These are phyloP conservation scores for Talaromyces piceae DNA, from an alignment of 2,329 filamentous ascomycete species.

Conservation along the genomic window DNA sequence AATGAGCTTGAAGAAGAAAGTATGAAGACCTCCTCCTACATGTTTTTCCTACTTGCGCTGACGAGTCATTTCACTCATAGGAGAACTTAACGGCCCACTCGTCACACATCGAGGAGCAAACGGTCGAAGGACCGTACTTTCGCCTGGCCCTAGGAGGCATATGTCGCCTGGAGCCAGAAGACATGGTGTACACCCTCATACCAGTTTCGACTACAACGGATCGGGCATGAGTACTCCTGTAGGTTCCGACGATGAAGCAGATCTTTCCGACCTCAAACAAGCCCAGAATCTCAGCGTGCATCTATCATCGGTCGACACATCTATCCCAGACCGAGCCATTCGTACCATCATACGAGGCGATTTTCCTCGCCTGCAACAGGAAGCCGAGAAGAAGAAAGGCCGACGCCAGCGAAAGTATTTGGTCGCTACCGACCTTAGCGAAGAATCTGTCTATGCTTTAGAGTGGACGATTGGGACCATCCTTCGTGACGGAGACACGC, in stretches of 20 bases:
- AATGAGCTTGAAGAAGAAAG: conserved; percentile 73
- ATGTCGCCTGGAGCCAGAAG: conserved; percentile 21
- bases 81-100: conserved; percentile 8
- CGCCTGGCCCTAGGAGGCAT: conserved; percentile 5
- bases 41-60: background rate
- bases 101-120: conserved; percentile 11
- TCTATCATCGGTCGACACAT: conserved; percentile 67
- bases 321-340: conserved; percentile 71
- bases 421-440: conserved; percentile 90
- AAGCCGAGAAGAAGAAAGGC: conserved; percentile 71
- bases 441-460: conserved; percentile 87
- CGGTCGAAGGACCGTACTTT: conserved; percentile 55
- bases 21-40: conserved; percentile 41
- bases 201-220: conserved; percentile 69
- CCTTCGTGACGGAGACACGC: conserved; percentile 83
- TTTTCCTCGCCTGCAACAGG: conserved; percentile 62
- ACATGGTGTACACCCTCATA: conserved; percentile 66
- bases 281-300: conserved; percentile 79
- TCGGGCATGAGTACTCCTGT: conserved; percentile 54
- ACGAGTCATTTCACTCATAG: background rate
- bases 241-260: conserved; percentile 79
- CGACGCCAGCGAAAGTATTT: conserved; percentile 81
- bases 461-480: conserved; percentile 98
- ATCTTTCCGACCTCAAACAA: conserved; percentile 74
- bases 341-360: conserved; percentile 88